Conservation (phyloP, 768 basidiomycete genomes). For the Phylloporus sp. region DNA sequence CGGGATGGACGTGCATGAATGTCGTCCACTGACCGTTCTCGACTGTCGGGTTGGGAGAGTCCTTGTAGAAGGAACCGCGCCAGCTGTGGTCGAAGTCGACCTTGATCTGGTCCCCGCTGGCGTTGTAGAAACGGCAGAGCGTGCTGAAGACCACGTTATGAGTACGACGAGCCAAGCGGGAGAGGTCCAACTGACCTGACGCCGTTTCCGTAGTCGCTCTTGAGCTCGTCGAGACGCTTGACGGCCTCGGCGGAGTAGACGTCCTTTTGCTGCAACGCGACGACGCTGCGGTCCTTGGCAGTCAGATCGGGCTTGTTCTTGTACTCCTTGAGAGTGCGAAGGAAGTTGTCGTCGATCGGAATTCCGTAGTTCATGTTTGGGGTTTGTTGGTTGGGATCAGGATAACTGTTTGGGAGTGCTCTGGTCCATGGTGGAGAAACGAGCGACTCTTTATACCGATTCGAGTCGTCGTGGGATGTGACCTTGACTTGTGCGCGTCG, state of each 20-base stretch:
- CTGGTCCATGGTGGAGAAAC: background rate
- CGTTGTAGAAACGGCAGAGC: background rate
- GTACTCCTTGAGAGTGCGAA: background rate
- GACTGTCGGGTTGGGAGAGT: background rate
- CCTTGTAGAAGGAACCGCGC: background rate
- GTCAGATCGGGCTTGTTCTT: background rate
- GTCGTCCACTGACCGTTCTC: conserved; percentile 1
- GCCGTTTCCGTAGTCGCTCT: background rate
- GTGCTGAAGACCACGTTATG: background rate
- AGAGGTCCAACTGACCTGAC: background rate
- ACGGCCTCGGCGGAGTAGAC: background rate
- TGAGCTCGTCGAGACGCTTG: background rate
- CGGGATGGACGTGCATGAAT: background rate
- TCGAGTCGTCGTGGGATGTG: background rate
- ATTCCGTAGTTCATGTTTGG: background rate
- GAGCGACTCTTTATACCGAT: background rate
- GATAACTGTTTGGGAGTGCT: no score
- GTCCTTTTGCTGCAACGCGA: background rate
- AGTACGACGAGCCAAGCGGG: background rate
- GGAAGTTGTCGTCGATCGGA: background rate
- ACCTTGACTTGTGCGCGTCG: no score
- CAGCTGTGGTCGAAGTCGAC: background rate
- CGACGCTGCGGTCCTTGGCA: background rate
- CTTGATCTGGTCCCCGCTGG: background rate
- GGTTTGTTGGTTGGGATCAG: background rate